Evolutionary conservation across 108 stramenopile species (phyloP), one percentile per base, ranked within the genome.

Genomic region (Pseudonitzschia delicatissima): DNA sequence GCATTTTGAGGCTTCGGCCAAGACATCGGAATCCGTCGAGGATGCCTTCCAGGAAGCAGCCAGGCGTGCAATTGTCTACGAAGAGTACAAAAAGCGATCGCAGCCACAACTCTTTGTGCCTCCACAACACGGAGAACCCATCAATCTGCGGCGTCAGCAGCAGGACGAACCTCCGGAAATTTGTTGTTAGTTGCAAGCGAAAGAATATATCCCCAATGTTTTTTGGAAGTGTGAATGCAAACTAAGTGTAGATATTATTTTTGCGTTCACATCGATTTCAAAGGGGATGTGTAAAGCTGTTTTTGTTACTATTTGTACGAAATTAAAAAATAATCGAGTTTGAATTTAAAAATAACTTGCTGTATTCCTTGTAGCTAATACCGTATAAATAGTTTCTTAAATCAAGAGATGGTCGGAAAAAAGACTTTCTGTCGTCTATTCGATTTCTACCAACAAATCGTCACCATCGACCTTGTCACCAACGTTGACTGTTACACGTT

Each of bases 1-100:
- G 7, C 95, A 96, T 71, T 96, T 87, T 76, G 96, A 98, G 78
- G 92, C 96, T 6, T 96, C 94, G 12, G 98, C 98, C 15, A 97
- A 97, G 60, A 94, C 92, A 17, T 94, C 96, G 0, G 68, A 86
- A 17, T 93, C 94, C 77, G 98, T 99, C 23, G 97, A 99, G 32
- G 91, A 84, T 17, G 96, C 96, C 17, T 98, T 99, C 71, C 61
- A 78, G 34, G 88, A 91, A 67, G 81, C 82, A 47, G 87, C 92
- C 0, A 49, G 76, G 26, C 59, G 76, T 44, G 83, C 83, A 4
- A 62, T 84, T 63, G 36, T 68, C 28, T 80, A 84, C 59, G 83
- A 77, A 64, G 83, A 80, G 32, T 72, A 77, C 45, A 80, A 80
- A 49, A 62, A 52, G 42, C 66, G 67, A 35, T 67, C 76, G n/a